Evolutionary conservation across 768 basidiomycete genomes (phyloP).

Genomic region (Fomitopsis serialis): DNA sequence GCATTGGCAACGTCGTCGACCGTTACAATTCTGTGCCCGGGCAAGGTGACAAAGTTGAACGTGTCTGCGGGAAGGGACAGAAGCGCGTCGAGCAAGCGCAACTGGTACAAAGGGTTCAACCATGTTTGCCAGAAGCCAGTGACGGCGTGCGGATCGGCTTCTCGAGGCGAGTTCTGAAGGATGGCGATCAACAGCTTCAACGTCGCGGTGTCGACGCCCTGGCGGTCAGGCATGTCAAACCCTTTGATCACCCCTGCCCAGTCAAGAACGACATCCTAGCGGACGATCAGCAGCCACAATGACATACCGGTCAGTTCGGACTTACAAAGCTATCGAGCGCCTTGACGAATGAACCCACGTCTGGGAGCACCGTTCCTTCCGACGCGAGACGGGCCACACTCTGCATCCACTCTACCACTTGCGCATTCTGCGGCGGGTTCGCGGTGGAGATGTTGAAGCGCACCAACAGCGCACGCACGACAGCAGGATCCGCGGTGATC

Average conservation of each 20-base stretch:
- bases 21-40: slow-evolving; percentile 78
- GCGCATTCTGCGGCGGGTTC: slow-evolving; percentile 64
- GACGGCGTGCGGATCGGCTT: slow-evolving; percentile 72
- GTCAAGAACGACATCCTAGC: slow-evolving; percentile 61
- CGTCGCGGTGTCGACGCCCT: slow-evolving; percentile 84
- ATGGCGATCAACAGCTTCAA: slow-evolving; percentile 87
- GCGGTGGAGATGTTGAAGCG: slow-evolving; percentile 73
- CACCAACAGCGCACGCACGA: slow-evolving; percentile 59
- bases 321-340: slow-evolving; percentile 72
- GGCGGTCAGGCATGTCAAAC: slow-evolving; percentile 81
- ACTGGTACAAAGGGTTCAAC: slow-evolving; percentile 81
- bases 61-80: slow-evolving; percentile 86
- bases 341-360: slow-evolving; percentile 68
- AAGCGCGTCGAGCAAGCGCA: slow-evolving; percentile 83
- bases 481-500: slow-evolving; percentile 68
- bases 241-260: slow-evolving; percentile 82
- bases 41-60: slow-evolving; percentile 87
- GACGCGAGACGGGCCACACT: slow-evolving; percentile 62
- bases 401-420: slow-evolving; percentile 68
- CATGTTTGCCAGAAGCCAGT: slow-evolving; percentile 83
- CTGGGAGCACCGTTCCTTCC: slow-evolving; percentile 70
- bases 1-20: slow-evolving; percentile 83
- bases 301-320: slow-evolving; percentile 10
- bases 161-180: slow-evolving; percentile 75
- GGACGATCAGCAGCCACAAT: slow-evolving; percentile 10